Conservation (phyloP, 2,329 filamentous ascomycete species). For the Rasamsonia emersonii region DNA sequence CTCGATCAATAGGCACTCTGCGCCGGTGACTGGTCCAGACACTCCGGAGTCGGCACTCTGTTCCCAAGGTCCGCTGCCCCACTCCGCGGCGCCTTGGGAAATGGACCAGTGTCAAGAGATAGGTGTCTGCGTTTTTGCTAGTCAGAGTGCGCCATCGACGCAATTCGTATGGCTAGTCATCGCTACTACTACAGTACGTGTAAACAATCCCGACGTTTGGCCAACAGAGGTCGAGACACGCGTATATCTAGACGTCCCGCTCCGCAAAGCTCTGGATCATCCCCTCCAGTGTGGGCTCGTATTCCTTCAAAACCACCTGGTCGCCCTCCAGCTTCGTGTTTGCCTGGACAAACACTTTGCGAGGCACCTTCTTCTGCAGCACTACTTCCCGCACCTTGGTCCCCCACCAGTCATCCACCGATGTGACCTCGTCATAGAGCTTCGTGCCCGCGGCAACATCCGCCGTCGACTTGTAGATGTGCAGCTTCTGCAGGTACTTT, state of each 20-base stretch:
- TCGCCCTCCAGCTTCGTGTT: slow-evolving; percentile 69
- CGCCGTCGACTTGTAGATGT: slow-evolving; percentile 85
- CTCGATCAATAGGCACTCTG: too few relatives aligned
- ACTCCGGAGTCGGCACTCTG: too few relatives aligned
- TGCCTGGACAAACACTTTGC: slow-evolving; percentile 80
- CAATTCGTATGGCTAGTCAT: too few relatives aligned
- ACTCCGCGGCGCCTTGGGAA: too few relatives aligned
- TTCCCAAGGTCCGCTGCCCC: too few relatives aligned
- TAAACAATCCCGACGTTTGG: too few relatives aligned
- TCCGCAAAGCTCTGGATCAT: slow-evolving; percentile 78
- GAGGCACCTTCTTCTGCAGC: slow-evolving; percentile 49
- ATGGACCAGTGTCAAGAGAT: too few relatives aligned
- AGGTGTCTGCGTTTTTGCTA: too few relatives aligned
- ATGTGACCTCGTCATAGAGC: slow-evolving; percentile 77
- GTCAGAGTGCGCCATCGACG: too few relatives aligned
- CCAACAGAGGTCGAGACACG: slow-evolving; percentile 1
- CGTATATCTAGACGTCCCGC: slow-evolving; percentile 29
- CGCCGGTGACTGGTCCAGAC: too few relatives aligned
- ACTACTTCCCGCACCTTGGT: slow-evolving; percentile 62
- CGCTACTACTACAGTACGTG: too few relatives aligned
- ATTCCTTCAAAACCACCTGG: slow-evolving; percentile 71
- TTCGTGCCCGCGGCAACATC: slow-evolving; percentile 68
- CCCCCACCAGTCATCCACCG: slow-evolving; percentile 78
- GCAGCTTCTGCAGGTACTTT: slow-evolving; percentile 79
- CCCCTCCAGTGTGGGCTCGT: slow-evolving; percentile 70